A percentile compares a stretch with the other conserved stretches of the same genome.
phyloP scores from a whole-genome alignment of 495 filamentous ascomycete species.

The Bathelium albidoporum region DNA sequence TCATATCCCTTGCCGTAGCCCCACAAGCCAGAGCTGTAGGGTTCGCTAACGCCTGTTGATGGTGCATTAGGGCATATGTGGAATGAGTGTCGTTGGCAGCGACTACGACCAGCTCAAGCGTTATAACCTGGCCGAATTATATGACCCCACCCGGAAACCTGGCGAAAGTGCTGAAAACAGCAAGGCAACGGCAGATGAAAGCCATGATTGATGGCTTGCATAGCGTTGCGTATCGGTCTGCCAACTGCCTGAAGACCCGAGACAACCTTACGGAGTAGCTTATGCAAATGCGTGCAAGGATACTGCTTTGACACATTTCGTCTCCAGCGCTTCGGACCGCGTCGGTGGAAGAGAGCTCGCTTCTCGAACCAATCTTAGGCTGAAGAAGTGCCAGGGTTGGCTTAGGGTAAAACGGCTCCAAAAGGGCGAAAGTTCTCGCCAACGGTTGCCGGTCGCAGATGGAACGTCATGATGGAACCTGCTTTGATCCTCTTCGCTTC shows the following conservation, averaged over 20 bases:
- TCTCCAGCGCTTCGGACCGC: conserved; percentile 3
- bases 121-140: conserved; percentile 63
- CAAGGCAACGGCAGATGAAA: not conserved
- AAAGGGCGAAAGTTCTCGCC: not conserved
- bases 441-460: not conserved
- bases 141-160: conserved; percentile 33
- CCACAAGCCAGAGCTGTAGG: not conserved
- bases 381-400: not conserved
- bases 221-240: not conserved
- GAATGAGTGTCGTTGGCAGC: conserved; percentile 63
- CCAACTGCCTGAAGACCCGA: not conserved
- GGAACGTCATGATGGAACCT: not conserved
- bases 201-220: not conserved
- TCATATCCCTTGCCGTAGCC: conserved; percentile 6
- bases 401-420: not conserved
- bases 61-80: conserved; percentile 54
- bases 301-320: conserved; percentile 4
- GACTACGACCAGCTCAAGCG: conserved; percentile 63
- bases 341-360: not conserved
- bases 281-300: not conserved
- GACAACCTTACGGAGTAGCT: not conserved
- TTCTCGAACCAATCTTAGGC: not conserved
- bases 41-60: conserved; percentile 10
- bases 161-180: conserved; percentile 17
- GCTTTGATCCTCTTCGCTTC: conserved; percentile 4